These are phyloP conservation scores for Diaporthe capsici DNA, from an alignment of 2,329 filamentous ascomycete genomes.

Conservation along the genomic window DNA sequence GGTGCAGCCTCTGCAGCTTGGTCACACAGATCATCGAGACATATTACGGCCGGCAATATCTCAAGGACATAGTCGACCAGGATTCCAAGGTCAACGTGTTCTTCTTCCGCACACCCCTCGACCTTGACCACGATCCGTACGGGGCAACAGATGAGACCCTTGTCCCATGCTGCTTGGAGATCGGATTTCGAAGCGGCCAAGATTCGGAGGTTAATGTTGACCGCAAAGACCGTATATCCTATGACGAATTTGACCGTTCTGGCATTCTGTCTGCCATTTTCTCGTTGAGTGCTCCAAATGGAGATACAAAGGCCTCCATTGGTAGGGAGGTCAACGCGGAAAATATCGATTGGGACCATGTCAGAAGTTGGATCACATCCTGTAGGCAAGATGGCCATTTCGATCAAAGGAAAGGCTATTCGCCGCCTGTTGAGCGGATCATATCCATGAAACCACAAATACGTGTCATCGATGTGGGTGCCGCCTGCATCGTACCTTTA, in stretches of 20 bases:
- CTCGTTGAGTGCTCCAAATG: not conserved
- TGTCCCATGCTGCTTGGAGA: too few species aligned
- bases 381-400: not conserved
- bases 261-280: not conserved
- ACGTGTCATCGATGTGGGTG: not conserved
- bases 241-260: not conserved
- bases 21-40: not conserved
- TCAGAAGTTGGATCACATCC: not conserved
- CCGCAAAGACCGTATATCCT: not conserved
- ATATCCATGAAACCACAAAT: not conserved
- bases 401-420: not conserved
- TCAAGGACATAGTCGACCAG: not conserved
- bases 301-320: not conserved
- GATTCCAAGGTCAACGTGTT: not conserved
- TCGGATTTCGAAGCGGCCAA: too few species aligned
- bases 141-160: too few species aligned
- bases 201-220: not conserved
- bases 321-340: not conserved
- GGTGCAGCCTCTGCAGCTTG: not conserved
- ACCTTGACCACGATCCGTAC: too few species aligned
- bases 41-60: not conserved
- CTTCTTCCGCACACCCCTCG: too few species aligned
- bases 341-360: not conserved
- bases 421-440: not conserved
- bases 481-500: not conserved